phyloP scores from a whole-genome alignment of 306 rosid genomes.

The Lagenaria siceraria region DNA sequence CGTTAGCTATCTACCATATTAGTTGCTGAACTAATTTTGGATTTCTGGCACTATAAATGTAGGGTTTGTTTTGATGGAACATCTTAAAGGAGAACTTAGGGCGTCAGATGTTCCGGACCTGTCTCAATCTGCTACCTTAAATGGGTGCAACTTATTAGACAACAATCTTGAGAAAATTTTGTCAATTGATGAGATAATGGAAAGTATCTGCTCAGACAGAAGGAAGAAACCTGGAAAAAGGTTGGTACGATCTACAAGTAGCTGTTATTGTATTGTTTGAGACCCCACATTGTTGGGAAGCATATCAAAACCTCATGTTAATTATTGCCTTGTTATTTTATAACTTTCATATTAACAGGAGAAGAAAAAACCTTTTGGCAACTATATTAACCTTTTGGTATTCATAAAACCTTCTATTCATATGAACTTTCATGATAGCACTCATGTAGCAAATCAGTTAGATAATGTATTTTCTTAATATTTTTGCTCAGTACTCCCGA shows the following conservation, averaged over 20 bases:
- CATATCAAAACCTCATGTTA: background rate
- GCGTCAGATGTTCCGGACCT: conserved; percentile 18
- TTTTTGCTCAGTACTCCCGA: background rate
- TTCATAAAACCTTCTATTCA: background rate
- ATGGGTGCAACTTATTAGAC: conserved; percentile 42
- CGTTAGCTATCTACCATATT: background rate
- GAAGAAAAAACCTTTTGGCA: background rate
- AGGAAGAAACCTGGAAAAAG: conserved; percentile 16
- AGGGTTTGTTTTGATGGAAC: conserved; percentile 57
- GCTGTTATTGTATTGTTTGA: background rate
- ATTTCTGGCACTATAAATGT: conserved; percentile 9
- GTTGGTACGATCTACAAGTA: conserved; percentile 16
- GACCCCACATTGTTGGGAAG: background rate
- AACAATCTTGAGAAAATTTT: conserved; percentile 18
- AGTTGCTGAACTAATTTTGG: background rate
- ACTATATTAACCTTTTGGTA: background rate
- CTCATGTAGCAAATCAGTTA: background rate
- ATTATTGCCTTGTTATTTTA: background rate
- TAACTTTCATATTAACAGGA: background rate
- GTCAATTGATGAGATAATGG: conserved; percentile 38
- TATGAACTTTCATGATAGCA: background rate
- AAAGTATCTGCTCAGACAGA: conserved; percentile 26
- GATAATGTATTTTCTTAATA: background rate
- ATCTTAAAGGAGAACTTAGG: conserved; percentile 34
- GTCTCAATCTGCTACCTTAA: conserved; percentile 15